These are phyloP conservation scores for Botrytis fragariae DNA, from an alignment of 2,329 filamentous ascomycete species.

Conservation along the genomic window DNA sequence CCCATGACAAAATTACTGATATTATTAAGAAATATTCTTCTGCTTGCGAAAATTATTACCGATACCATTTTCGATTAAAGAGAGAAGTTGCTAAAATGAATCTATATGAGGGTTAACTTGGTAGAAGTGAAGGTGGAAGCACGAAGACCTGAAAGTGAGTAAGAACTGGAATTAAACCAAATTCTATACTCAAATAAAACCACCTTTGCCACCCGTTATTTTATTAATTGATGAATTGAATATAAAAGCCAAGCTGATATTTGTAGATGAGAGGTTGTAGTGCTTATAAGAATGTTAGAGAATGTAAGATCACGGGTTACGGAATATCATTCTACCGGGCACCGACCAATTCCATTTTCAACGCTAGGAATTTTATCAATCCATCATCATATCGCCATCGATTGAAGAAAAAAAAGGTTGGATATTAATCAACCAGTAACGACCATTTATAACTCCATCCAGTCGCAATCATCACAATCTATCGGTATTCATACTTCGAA, in stretches of 20 bases:
- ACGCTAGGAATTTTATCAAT: slow-evolving; percentile 15
- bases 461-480: not conserved
- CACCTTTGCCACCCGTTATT: not conserved
- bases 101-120: not conserved
- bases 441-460: not conserved
- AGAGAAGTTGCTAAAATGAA: not conserved
- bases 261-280: not conserved
- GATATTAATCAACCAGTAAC: not conserved
- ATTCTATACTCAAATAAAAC: not conserved
- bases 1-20: not conserved
- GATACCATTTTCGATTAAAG: not conserved
- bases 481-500: not conserved
- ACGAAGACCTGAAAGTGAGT: not conserved
- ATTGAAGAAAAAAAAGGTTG: slow-evolving; percentile 9
- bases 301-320: not conserved
- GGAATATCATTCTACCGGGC: slow-evolving; percentile 2
- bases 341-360: not conserved
- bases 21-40: not conserved
- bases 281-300: not conserved
- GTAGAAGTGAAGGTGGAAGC: not conserved
- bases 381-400: slow-evolving; percentile 19
- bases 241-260: too few species aligned
- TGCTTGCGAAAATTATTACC: too few species aligned
- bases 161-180: not conserved
- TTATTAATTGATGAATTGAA: not conserved